A percentile compares a stretch with the other conserved stretches of the same genome.
These are phyloP conservation scores for Annona squamosa DNA, from an alignment of 164 flowering plant species.

Conservation along the genomic window DNA sequence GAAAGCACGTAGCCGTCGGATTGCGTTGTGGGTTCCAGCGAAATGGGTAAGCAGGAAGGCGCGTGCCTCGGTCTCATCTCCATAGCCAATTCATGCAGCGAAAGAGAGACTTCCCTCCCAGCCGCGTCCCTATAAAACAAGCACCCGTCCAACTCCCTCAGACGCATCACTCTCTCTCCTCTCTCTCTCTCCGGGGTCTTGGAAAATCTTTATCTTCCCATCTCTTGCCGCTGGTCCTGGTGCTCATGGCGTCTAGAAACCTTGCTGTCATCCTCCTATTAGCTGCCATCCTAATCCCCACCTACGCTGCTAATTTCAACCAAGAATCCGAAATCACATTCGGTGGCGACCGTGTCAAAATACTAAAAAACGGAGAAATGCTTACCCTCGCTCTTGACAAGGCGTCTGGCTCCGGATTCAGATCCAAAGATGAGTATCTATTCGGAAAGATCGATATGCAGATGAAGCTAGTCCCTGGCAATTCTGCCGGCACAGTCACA, in stretches of 20 bases:
- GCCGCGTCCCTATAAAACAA: neutral
- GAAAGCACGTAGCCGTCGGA: too few species aligned
- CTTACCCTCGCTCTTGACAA: constrained; percentile 17
- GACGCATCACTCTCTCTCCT: neutral
- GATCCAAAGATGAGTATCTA: constrained; percentile 18
- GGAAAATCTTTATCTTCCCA: too few species aligned
- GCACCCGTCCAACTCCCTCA: neutral
- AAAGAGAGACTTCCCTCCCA: neutral
- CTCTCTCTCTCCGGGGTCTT: neutral
- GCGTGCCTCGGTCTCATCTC: neutral
- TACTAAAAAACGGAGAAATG: constrained; percentile 23
- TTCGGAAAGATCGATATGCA: constrained; percentile 18
- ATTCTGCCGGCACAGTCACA: constrained; percentile 24
- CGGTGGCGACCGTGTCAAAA: constrained; percentile 19
- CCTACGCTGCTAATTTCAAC: constrained; percentile 12
- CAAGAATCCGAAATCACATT: constrained; percentile 18
- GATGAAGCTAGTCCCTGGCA: constrained; percentile 20
- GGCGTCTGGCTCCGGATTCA: constrained; percentile 17
- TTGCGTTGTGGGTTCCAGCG: neutral
- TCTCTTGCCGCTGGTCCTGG: too few species aligned
- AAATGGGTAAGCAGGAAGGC: neutral
- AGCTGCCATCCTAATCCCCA: constrained; percentile 1
- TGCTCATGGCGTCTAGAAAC: neutral
- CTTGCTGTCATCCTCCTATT: neutral
- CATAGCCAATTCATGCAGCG: neutral